A percentile compares a stretch with the other conserved stretches of the same genome.
Conservation (phyloP, 192 early-diverging fungal species). For the Umbelopsis ramanniana region DNA sequence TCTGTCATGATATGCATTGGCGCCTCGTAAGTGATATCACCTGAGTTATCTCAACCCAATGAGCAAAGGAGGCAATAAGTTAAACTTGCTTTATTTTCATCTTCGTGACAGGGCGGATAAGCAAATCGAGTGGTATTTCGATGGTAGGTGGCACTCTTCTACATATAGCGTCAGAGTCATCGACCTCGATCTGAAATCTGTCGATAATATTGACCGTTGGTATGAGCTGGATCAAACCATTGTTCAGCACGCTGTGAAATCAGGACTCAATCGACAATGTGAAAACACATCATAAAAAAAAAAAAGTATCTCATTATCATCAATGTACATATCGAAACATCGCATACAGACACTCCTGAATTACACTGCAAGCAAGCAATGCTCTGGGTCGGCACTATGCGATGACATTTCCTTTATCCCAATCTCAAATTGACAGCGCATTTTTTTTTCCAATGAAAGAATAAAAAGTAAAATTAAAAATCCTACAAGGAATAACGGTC, state of each 20-base stretch:
- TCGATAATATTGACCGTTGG: constrained; percentile 33
- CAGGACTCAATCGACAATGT: not conserved
- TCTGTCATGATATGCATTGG: constrained; percentile 33
- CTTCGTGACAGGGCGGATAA: no score
- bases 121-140: not conserved
- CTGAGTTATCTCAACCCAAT: not conserved
- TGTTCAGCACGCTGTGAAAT: constrained; percentile 11
- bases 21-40: not conserved
- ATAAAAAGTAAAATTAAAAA: no score
- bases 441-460: no score
- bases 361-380: no score
- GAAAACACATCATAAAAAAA: not conserved
- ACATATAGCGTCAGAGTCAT: constrained; percentile 30
- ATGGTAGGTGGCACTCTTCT: not conserved
- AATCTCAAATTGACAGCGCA: no score
- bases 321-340: not conserved
- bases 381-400: no score
- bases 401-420: no score
- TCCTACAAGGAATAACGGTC: no score
- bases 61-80: not conserved
- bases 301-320: not conserved
- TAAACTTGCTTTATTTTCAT: no score
- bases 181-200: constrained; percentile 33
- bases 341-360: no score
- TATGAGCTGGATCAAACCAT: constrained; percentile 35